Percentiles rank a stretch among this genome's conserved stretches.
Evolutionary conservation across 2,329 filamentous ascomycete species (phyloP).

Genomic region (Lachnellula cervina): DNA sequence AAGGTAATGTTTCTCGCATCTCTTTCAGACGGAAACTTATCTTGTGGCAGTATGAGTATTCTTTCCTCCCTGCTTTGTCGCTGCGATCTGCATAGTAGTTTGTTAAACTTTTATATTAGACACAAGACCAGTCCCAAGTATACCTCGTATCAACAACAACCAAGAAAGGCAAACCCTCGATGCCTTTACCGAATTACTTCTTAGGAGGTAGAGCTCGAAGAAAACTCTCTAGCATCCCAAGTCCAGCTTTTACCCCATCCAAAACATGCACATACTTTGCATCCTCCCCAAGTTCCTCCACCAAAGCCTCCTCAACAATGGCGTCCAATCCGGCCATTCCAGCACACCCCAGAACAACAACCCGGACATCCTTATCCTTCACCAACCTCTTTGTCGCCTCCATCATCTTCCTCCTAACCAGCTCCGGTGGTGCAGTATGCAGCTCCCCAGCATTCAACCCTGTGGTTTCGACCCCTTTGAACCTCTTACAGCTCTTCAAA

Average conservation of each 20-base stretch:
- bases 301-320: conserved; percentile 65
- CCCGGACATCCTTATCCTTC: conserved; percentile 50
- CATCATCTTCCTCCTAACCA: conserved; percentile 62
- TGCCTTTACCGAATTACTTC: background rate
- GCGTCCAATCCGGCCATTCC: conserved; percentile 85
- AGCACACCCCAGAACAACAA: conserved; percentile 81
- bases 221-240: conserved; percentile 34
- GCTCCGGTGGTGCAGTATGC: conserved; percentile 60
- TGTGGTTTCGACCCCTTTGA: conserved; percentile 77
- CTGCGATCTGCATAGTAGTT: too few relatives aligned
- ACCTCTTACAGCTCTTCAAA: conserved; percentile 36
- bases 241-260: conserved; percentile 72
- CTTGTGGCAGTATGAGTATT: too few relatives aligned
- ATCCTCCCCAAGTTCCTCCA: conserved; percentile 57
- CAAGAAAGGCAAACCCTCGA: too few relatives aligned
- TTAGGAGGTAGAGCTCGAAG: conserved; percentile 17
- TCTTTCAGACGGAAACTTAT: too few relatives aligned
- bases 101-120: too few relatives aligned
- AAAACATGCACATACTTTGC: conserved; percentile 62
- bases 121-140: too few relatives aligned
- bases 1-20: too few relatives aligned
- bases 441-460: conserved; percentile 76
- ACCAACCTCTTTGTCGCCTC: conserved; percentile 66
- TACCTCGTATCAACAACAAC: too few relatives aligned
- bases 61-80: too few relatives aligned